Evolutionary conservation across 2,329 filamentous ascomycete genomes (phyloP).

Genomic region (Basipetospora sp.): DNA sequence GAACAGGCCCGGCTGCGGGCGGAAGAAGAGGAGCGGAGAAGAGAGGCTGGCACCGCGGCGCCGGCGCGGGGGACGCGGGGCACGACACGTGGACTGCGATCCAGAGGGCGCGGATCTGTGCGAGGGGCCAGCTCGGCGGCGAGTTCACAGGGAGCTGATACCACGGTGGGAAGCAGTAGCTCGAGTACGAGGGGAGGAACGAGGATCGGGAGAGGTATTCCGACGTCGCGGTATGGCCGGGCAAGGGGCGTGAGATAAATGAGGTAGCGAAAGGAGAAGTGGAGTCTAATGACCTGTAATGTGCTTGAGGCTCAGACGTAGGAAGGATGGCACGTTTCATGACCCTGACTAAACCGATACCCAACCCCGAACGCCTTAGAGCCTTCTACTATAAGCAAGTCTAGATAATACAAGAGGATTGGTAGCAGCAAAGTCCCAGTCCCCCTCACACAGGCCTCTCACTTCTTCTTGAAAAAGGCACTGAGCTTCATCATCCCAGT

Average conservation of each 20-base stretch:
- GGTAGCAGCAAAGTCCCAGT: too few species aligned
- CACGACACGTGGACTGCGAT: conserved; percentile 14
- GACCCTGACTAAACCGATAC: too few species aligned
- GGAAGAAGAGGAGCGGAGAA: conserved; percentile 42
- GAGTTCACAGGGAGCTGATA: conserved; percentile 7
- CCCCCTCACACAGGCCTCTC: too few species aligned
- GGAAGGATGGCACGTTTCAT: too few species aligned
- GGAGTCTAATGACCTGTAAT: background rate
- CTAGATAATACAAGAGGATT: too few species aligned
- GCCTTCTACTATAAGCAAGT: too few species aligned
- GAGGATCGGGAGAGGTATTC: conserved; percentile 18
- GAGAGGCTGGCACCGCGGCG: conserved; percentile 16
- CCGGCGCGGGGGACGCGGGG: conserved; percentile 13
- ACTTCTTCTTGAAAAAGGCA: conserved; percentile 71
- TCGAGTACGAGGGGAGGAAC: conserved; percentile 9
- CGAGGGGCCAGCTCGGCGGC: background rate
- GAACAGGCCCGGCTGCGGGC: conserved; percentile 52
- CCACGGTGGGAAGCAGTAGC: conserved; percentile 17
- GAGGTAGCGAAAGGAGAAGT: background rate
- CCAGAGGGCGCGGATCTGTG: conserved; percentile 4
- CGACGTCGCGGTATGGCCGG: background rate
- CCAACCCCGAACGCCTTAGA: too few species aligned
- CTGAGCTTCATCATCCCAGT: conserved; percentile 95
- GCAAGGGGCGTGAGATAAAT: background rate
- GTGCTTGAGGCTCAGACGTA: too few species aligned